phyloP scores from a whole-genome alignment of 768 basidiomycete genomes.

The Roridomyces roridus region DNA sequence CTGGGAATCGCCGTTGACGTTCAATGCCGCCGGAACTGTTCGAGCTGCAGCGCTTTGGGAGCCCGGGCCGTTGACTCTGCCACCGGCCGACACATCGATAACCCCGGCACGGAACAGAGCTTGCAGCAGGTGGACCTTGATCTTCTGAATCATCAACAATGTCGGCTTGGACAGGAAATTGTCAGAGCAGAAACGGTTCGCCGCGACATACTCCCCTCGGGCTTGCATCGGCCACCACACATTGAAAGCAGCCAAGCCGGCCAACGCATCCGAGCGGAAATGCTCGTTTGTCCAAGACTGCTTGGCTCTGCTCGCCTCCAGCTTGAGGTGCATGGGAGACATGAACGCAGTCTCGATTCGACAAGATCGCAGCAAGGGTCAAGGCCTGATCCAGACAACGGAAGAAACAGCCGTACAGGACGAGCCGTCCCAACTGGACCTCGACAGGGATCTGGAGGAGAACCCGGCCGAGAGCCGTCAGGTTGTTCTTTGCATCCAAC shows the following conservation, averaged over 20 bases:
- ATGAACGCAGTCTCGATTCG: constrained; percentile 92
- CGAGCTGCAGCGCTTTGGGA: too few relatives aligned
- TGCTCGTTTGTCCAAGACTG: constrained; percentile 77
- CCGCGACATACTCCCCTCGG: constrained; percentile 64
- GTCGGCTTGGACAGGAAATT: constrained; percentile 93
- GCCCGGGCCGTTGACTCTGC: too few relatives aligned
- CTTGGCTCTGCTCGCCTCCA: constrained; percentile 74
- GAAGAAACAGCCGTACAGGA: constrained; percentile 92
- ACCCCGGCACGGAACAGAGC: constrained; percentile 82
- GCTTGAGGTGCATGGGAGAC: constrained; percentile 77
- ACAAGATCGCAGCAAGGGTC: constrained; percentile 89
- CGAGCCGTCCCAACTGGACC: constrained; percentile 86
- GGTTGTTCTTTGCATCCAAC: constrained; percentile 71
- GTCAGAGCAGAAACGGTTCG: constrained; percentile 78
- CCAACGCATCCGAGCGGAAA: constrained; percentile 87
- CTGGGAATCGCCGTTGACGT: constrained; percentile 72
- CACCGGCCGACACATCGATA: constrained; percentile 81
- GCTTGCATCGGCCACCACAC: constrained; percentile 79
- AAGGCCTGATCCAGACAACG: constrained; percentile 87
- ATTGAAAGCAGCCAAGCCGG: constrained; percentile 81
- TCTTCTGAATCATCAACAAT: constrained; percentile 78
- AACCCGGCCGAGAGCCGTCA: constrained; percentile 89
- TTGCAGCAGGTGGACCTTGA: constrained; percentile 79
- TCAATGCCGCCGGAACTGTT: constrained; percentile 76
- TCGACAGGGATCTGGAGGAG: constrained; percentile 91